Base-by-base conservation (phyloP, 2,329 filamentous ascomycete genomes). In the Xylogone sp. region DNA sequence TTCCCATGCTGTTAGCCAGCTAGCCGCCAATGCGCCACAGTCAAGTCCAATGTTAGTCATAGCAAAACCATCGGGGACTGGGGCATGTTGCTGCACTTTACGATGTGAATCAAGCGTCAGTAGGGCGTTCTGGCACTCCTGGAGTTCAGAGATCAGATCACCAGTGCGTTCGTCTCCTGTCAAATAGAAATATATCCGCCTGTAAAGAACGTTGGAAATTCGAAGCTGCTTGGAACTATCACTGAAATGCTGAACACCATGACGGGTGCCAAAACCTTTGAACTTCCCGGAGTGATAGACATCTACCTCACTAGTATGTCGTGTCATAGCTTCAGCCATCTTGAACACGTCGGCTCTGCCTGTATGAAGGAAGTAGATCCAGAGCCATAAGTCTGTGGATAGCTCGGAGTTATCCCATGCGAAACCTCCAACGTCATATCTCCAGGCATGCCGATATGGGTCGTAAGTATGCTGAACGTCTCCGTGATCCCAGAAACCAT, bases 341-440 rank as follows among this genome's bases (percentile, higher is more conserved):
- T 77, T 73, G 58, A 78, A 86, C 1, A 82, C 75, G 48, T 82
- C 79, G 2, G 74, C 72, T 2, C 77, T 70, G 0, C 81, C 81
- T 0, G 80, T 84, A 9, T 77, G 76, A 2, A 85, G 71, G 65
- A 84, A 86, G 52, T 82, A 79, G 3, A 74, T 75, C 82, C 82
- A 85, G 58, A 85, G 76, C 67, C 78, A 85, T 2, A 84, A 64
- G 57, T 85, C 81, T 0, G 82, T 78, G 0, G 81, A 84, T 0
- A 86, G 70, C 61, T 86, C 82, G 0, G 78, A 82, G 59, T 85
- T 85, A 46, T 84, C 82, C 82, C 82, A 85, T 0, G 80, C 81
- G 52, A 81, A 85, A 0, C 82, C 82, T 3, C 82, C 82, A 18
- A 85, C 64, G 44, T 86, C 82, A 51, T 84, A 85, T 1, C 79